These are phyloP conservation scores for Entonaema liquescens DNA, from an alignment of 495 filamentous ascomycete species.

Conservation along the genomic window DNA sequence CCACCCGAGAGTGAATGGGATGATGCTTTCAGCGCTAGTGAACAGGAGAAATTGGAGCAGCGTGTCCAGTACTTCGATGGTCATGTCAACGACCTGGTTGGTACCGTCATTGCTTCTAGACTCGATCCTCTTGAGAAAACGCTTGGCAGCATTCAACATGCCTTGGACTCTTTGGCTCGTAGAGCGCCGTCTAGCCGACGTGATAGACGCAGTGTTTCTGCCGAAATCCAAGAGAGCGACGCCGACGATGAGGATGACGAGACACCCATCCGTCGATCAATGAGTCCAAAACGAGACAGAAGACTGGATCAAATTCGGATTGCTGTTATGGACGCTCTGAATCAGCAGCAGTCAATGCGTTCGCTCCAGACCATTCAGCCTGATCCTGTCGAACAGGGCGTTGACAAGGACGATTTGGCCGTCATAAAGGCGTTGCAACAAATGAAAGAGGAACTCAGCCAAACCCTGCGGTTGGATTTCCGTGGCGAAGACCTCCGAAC, in stretches of 20 bases:
- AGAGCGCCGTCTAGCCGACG: slow-evolving; percentile 56
- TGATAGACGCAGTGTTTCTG: slow-evolving; percentile 66
- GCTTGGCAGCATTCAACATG: slow-evolving; percentile 77
- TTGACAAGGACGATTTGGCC: slow-evolving; percentile 38
- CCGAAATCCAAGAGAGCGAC: slow-evolving; percentile 78
- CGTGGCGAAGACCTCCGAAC: slow-evolving; percentile 65
- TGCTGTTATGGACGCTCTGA: slow-evolving; percentile 81
- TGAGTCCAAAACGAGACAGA: slow-evolving; percentile 73
- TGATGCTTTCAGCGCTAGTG: slow-evolving; percentile 80
- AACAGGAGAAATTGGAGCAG: slow-evolving; percentile 79
- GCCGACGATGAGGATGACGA: slow-evolving; percentile 95
- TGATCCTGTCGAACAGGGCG: slow-evolving; percentile 28
- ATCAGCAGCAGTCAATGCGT: slow-evolving; percentile 59
- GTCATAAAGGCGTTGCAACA: slow-evolving; percentile 54
- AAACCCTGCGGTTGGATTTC: slow-evolving; percentile 54
- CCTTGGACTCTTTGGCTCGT: slow-evolving; percentile 59
- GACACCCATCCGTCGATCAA: slow-evolving; percentile 68
- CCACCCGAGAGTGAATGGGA: slow-evolving; percentile 89
- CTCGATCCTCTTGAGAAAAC: slow-evolving; percentile 80
- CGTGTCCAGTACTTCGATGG: slow-evolving; percentile 83
- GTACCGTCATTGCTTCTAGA: slow-evolving; percentile 76
- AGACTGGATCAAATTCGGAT: slow-evolving; percentile 84
- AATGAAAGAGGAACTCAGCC: slow-evolving; percentile 59
- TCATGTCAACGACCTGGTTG: slow-evolving; percentile 85
- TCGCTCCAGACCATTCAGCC: slow-evolving; percentile 39